These are phyloP conservation scores for Paraphaeosphaeria sporulosa DNA, from an alignment of 2,329 filamentous ascomycete species.

Conservation along the genomic window DNA sequence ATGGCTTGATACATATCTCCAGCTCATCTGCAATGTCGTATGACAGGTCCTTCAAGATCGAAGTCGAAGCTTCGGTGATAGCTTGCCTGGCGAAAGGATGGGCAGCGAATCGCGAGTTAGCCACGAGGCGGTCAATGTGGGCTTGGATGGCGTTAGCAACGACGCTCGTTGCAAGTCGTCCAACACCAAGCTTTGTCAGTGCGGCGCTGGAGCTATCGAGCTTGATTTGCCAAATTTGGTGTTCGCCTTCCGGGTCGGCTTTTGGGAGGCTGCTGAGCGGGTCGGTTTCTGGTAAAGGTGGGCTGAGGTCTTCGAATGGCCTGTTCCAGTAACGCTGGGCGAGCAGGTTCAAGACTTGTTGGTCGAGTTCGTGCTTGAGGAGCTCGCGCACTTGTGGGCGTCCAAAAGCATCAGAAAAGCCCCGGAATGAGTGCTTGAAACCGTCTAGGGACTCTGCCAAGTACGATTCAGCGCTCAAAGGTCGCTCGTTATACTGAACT, in stretches of 20 bases:
- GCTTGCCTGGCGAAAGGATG: constrained; percentile 92
- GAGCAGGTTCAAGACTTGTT: constrained; percentile 90
- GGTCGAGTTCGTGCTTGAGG: constrained; percentile 90
- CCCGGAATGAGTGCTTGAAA: constrained; percentile 98
- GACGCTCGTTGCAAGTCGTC: constrained; percentile 88
- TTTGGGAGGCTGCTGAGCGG: constrained; percentile 81
- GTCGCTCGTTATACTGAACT: constrained; percentile 97
- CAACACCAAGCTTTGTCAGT: constrained; percentile 92
- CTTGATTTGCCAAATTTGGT: constrained; percentile 91
- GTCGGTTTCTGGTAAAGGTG: constrained; percentile 72
- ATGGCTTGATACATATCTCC: constrained; percentile 98
- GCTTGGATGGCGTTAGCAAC: constrained; percentile 87
- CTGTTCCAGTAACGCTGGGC: constrained; percentile 98
- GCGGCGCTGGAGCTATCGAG: constrained; percentile 90
- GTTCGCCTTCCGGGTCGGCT: constrained; percentile 74
- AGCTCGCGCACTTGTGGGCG: constrained; percentile 87
- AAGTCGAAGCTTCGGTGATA: constrained; percentile 89
- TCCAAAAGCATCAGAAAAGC: constrained; percentile 88
- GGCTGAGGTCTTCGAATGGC: constrained; percentile 82
- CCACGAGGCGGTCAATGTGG: constrained; percentile 80
- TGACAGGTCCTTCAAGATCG: constrained; percentile 90
- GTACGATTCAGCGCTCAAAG: constrained; percentile 94
- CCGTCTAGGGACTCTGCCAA: constrained; percentile 92
- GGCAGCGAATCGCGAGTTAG: constrained; percentile 81
- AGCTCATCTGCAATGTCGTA: constrained; percentile 98